Evolutionary conservation across 1,284 basidiomycete genomes (phyloP).

Genomic region (Leccinum subatratum): DNA sequence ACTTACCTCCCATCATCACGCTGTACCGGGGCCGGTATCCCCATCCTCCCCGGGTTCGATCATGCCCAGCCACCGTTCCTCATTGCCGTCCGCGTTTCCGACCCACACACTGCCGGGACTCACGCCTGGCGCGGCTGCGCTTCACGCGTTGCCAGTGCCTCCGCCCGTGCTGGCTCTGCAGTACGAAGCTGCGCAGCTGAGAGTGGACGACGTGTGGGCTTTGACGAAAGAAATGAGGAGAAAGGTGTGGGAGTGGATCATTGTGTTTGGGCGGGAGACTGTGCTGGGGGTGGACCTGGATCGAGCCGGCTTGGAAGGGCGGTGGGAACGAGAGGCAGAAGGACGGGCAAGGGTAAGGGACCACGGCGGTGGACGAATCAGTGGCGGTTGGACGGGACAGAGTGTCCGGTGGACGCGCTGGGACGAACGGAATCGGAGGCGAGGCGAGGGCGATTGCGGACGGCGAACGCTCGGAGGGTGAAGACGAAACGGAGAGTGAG

Average conservation of each 20-base stretch:
- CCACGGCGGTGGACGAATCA: conserved; percentile 42
- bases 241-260: conserved; percentile 55
- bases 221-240: conserved; percentile 56
- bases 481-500: conserved; percentile 37
- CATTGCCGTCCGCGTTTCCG: conserved; percentile 7
- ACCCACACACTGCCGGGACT: conserved; percentile 6
- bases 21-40: neutral
- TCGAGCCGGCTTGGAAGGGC: conserved; percentile 38
- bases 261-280: conserved; percentile 32
- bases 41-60: neutral
- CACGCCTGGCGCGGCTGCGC: conserved; percentile 23
- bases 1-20: conserved; percentile 37
- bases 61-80: conserved; percentile 5
- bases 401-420: conserved; percentile 57
- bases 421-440: conserved; percentile 72
- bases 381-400: conserved; percentile 60
- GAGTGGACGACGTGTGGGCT: conserved; percentile 60
- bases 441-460: conserved; percentile 48
- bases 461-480: conserved; percentile 25
- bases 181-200: conserved; percentile 69
- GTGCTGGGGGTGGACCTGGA: conserved; percentile 19
- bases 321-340: conserved; percentile 20
- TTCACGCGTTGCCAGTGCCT: conserved; percentile 23
- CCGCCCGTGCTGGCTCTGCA: conserved; percentile 58
- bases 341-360: conserved; percentile 18